Base-by-base conservation (phyloP, 2,329 filamentous ascomycete species). In the Pseudogymnoascus sp. region DNA sequence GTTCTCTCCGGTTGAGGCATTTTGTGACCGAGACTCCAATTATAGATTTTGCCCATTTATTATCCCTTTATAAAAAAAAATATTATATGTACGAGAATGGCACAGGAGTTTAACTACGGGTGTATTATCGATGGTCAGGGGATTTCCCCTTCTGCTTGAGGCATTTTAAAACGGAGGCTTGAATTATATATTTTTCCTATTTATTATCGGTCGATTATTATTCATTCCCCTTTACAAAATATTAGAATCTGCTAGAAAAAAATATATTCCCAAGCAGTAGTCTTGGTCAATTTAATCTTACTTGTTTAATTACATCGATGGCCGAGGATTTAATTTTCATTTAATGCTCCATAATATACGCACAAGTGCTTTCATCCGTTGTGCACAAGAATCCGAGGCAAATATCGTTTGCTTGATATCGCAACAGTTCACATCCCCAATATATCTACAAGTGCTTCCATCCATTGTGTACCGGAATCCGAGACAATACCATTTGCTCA, bases 371-470 rank as follows among this genome's bases (percentile, higher is more conserved):
- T 31, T 53, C 31, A 33, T 15, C 50, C 50, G 50, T 33, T 15
- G 50, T 56, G 50, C 50, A 56, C 50, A 56, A 35, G 50, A 56
- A 31, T 10, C 50, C 50, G 50, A 56, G 26, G 50, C 10, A 56
- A 56, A 21, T 56, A 56, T 33, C 50, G n/a, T 56, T 31, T 33
- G 26, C 46, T 53, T 53, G 15, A 31, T 56, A 56, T n/a, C 9
- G 3, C n/a, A 19, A 26, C n/a, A 56, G 2, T 19, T 13, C 23
- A 56, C 35, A 56, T 19, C 50, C n/a, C n/a, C 26, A 10, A 53
- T 53, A 31, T 1, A 53, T n/a, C 56, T 38, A 38, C 19, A 38
- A 10, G 7, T 86, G 83, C 62, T 79, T 19, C 46, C 3, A 31
- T 17, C 26, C 10, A 56, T 33, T 21, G 29, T 56, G n/a, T 9